Conservation (phyloP, 176 grass and related monocot species). For the Juncus inflexus region DNA sequence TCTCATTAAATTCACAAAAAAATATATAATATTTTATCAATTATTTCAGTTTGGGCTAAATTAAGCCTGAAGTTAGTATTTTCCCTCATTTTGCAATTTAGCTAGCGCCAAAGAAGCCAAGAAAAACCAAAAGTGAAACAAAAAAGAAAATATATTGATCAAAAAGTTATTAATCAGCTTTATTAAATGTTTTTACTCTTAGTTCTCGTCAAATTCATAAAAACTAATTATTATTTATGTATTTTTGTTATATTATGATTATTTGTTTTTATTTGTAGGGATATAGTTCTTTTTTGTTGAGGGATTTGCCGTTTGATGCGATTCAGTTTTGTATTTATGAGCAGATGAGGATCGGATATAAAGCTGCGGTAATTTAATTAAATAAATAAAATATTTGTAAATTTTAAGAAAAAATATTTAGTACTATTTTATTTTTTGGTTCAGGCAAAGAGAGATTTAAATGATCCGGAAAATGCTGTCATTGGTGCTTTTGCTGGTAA, state of each 20-base stretch:
- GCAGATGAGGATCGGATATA: constrained; percentile 94
- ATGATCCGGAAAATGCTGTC: constrained; percentile 92
- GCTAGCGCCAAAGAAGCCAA: too few relatives aligned
- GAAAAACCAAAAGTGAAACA: too few relatives aligned
- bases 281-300: constrained; percentile 85
- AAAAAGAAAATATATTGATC: too few relatives aligned
- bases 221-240: too few relatives aligned
- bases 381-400: background rate
- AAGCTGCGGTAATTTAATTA: constrained; percentile 41
- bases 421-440: constrained; percentile 2
- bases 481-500: constrained; percentile 94
- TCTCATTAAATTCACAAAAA: too few relatives aligned
- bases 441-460: constrained; percentile 79
- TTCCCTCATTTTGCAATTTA: too few relatives aligned
- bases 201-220: too few relatives aligned
- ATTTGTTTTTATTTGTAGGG: constrained; percentile 42
- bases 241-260: background rate
- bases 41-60: too few relatives aligned
- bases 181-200: too few relatives aligned
- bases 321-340: constrained; percentile 95
- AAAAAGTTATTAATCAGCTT: too few relatives aligned
- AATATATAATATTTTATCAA: too few relatives aligned
- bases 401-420: background rate
- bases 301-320: constrained; percentile 91
- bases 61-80: too few relatives aligned